Percentiles rank a stretch among this genome's conserved stretches.
Conservation (phyloP, 1,139 yeast species). For the Insectozyma bohioensis region DNA sequence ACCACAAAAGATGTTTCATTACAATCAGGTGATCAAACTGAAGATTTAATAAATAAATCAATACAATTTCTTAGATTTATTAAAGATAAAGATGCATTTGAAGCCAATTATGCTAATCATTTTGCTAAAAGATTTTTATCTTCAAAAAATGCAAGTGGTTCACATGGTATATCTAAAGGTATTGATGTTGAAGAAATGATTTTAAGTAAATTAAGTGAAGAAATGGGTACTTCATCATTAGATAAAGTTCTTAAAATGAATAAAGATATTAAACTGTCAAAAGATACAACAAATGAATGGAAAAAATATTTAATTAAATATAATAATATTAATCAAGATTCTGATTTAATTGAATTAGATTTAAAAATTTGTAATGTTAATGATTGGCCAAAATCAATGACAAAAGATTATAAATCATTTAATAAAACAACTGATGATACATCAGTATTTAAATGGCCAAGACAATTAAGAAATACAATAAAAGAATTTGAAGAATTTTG, state of each 20-base stretch:
- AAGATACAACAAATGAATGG: conserved; percentile 60
- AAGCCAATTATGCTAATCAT: conserved; percentile 82
- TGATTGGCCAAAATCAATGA: conserved; percentile 52
- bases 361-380: conserved; percentile 54
- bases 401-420: conserved; percentile 55
- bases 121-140: conserved; percentile 81
- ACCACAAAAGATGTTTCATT: conserved; percentile 23
- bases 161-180: conserved; percentile 25
- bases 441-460: conserved; percentile 50
- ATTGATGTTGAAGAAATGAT: conserved; percentile 70
- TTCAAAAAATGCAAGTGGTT: conserved; percentile 35
- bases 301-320: conserved; percentile 22
- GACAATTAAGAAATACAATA: conserved; percentile 37
- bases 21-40: conserved; percentile 51
- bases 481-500: conserved; percentile 45
- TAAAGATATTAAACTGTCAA: conserved; percentile 71
- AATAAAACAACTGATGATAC: conserved; percentile 36
- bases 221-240: conserved; percentile 78
- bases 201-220: conserved; percentile 70
- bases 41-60: conserved; percentile 54
- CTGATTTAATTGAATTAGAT: conserved; percentile 39
- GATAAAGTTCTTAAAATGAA: conserved; percentile 88
- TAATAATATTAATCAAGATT: conserved; percentile 14
- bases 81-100: conserved; percentile 85
- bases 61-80: conserved; percentile 65